Base-by-base conservation (phyloP, 2,329 filamentous ascomycete species). In the Aspergillus niger region DNA sequence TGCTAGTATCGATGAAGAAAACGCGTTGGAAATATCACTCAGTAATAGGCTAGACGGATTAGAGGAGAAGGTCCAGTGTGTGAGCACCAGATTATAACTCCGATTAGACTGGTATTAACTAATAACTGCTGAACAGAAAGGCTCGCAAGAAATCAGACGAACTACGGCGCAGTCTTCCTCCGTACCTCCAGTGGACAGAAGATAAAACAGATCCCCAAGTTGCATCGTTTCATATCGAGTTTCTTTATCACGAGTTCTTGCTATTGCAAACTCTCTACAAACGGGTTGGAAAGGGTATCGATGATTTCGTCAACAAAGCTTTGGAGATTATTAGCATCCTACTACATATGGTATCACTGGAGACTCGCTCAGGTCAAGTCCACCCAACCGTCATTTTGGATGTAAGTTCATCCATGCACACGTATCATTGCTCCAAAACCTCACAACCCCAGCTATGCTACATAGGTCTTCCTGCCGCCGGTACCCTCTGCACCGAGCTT, bases 401-500 rank as follows among this genome's bases (percentile, higher is more conserved):
- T 26, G 61, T 63, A 56, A 28, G 61, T 53, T n/a, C 10, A 5
- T 7, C 10, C 2, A 7, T 5, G 8, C 1, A 11, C 5, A 10
- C 11, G 10, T 36, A 36, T 11, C 7, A 24, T 22, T 11, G 5
- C 3, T 8, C 6, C 8, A 8, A 32, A 1, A n/a, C 2, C n/a
- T 39, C 15, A 26, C 20, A 8, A 47, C 13, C 13, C 5, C 13
- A 65, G 62, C 56, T 67, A 8, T 63, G 63, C n/a, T 66, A 64
- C n/a, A 36, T 62, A 20, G 68, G 67, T n/a, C 68, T 70, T 5
- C 68, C 68, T 13, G 65, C 60, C n/a, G 67, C 67, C 1, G 68
- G 63, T 4, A 61, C 64, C 11, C 59, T 70, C 1, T 65, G 66
- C 2, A 63, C 59, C 8, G 65, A 70, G 43, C 55, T 70, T 3